Conservation (phyloP, 2,329 filamentous ascomycete genomes). For the Albifimbria verrucaria region DNA sequence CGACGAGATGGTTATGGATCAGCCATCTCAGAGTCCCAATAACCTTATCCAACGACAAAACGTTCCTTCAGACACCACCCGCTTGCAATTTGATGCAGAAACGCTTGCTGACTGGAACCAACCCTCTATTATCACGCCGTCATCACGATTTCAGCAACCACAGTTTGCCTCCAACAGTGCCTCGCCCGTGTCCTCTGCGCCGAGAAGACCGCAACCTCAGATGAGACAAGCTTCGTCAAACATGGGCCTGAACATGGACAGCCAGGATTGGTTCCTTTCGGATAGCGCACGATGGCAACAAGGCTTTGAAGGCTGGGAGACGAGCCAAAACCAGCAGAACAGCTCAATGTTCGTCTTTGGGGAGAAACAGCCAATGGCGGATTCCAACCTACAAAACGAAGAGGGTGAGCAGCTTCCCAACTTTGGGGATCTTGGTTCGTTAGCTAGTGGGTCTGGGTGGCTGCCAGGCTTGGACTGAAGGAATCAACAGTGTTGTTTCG, state of each 20-base stretch:
- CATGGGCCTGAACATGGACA: slow-evolving; percentile 38
- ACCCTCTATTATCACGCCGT: background rate
- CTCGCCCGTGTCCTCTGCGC: slow-evolving; percentile 3
- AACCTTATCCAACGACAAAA: slow-evolving; percentile 1
- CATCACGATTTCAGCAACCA: background rate
- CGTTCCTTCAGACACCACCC: slow-evolving; percentile 7
- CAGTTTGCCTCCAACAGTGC: background rate
- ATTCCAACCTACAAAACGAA: slow-evolving; percentile 13
- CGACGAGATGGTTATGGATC: background rate
- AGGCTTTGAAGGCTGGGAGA: slow-evolving; percentile 53
- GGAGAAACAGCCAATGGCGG: slow-evolving; percentile 13
- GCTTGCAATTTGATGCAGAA: slow-evolving; percentile 17
- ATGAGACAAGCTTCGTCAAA: slow-evolving; percentile 9
- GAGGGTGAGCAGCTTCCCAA: slow-evolving; percentile 18
- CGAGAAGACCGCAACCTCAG: slow-evolving; percentile 17
- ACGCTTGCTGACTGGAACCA: slow-evolving; percentile 22
- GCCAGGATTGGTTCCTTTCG: slow-evolving; percentile 55
- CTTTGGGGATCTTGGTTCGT: slow-evolving; percentile 29
- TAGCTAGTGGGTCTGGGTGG: slow-evolving; percentile 30
- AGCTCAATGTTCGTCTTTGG: slow-evolving; percentile 27
- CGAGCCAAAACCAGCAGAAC: slow-evolving; percentile 24
- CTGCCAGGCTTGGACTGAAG: slow-evolving; percentile 33
- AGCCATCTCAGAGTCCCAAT: background rate
- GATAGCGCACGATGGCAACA: slow-evolving; percentile 58
- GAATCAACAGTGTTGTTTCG: no score